These are phyloP conservation scores for Gelatoporia subvermispora DNA, from an alignment of 768 basidiomycete genomes.

Conservation along the genomic window DNA sequence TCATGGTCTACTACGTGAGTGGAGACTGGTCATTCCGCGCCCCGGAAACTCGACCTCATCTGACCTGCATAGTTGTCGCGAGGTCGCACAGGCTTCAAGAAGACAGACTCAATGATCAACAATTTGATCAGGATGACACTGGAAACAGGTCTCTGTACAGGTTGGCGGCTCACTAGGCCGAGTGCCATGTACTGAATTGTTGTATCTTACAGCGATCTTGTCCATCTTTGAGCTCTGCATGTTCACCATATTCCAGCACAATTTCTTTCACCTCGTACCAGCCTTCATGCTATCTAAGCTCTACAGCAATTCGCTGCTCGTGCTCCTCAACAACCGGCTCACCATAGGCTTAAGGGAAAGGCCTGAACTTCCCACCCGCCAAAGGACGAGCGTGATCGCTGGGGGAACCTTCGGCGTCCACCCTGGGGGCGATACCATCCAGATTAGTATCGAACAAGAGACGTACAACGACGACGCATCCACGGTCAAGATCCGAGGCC, in stretches of 20 bases:
- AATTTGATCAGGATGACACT: not conserved
- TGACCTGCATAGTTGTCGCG: not conserved
- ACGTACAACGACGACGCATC: too few relatives aligned
- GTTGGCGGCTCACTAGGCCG: not conserved
- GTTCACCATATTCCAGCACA: not conserved
- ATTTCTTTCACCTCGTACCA: not conserved
- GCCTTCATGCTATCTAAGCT: not conserved
- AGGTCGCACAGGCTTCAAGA: not conserved
- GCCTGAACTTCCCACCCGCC: too few relatives aligned
- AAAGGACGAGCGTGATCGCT: too few relatives aligned
- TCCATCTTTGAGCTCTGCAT: not conserved
- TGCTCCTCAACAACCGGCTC: slow-evolving; percentile 4
- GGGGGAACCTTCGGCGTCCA: too few relatives aligned
- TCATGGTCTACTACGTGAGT: not conserved
- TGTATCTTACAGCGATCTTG: not conserved
- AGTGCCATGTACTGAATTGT: not conserved
- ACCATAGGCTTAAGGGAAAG: too few relatives aligned
- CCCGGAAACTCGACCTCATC: too few relatives aligned
- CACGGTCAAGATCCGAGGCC: too few relatives aligned
- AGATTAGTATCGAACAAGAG: too few relatives aligned
- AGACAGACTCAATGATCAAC: not conserved
- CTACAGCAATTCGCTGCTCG: slow-evolving; percentile 5
- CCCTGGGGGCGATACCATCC: too few relatives aligned
- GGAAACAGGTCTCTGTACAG: not conserved
- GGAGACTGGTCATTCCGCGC: not conserved